phyloP scores from a whole-genome alignment of 768 basidiomycete genomes.

The Porphyrellus cyaneotinctus region DNA sequence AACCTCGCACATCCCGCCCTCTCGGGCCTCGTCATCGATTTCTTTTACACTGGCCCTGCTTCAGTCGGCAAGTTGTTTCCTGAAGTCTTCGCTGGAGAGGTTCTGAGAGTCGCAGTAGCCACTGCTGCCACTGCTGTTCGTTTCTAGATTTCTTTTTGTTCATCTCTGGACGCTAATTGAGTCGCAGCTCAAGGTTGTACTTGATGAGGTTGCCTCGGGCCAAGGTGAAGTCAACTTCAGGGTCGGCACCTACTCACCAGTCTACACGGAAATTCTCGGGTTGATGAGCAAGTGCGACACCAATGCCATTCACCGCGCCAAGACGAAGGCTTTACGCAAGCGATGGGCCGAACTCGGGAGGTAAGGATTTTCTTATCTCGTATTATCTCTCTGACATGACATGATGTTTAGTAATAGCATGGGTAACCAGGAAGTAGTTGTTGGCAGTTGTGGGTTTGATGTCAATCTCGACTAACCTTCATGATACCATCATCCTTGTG shows the following conservation, averaged over 20 bases:
- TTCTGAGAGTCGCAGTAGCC: neutral
- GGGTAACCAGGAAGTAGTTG: neutral
- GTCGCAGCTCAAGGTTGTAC: neutral
- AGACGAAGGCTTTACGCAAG: neutral
- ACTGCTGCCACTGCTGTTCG: neutral
- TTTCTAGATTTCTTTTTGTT: neutral
- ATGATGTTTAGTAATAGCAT: neutral
- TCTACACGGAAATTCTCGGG: neutral
- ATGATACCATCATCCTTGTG: neutral
- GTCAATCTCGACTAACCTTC: neutral
- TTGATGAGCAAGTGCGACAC: neutral
- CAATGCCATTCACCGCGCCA: neutral
- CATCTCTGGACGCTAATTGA: neutral
- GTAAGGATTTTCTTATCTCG: neutral
- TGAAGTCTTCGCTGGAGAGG: slow-evolving; percentile 1
- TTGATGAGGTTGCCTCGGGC: neutral
- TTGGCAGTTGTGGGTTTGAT: neutral
- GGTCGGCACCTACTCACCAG: neutral
- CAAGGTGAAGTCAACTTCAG: neutral
- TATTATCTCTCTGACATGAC: no score
- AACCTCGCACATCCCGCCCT: slow-evolving; percentile 1
- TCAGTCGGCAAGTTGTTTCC: neutral
- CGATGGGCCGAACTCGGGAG: neutral
- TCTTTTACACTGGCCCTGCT: no score
- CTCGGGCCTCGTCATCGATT: no score